Percentiles rank a stretch among this genome's conserved stretches.
phyloP scores from a whole-genome alignment of 768 basidiomycete species.

The Suillus luteus region DNA sequence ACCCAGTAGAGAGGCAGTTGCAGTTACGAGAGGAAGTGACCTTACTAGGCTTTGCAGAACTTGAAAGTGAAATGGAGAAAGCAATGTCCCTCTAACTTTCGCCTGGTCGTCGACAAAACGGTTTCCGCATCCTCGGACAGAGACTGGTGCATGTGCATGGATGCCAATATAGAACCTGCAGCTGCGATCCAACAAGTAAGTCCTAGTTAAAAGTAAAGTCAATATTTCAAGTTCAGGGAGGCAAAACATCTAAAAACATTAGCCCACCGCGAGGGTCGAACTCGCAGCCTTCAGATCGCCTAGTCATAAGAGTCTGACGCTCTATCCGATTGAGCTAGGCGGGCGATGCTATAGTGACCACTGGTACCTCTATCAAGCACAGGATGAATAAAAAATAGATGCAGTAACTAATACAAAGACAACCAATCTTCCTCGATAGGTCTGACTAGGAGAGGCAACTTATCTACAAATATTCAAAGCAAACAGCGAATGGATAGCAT shows the following conservation, averaged over 20 bases:
- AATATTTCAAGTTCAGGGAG: neutral
- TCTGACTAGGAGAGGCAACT: neutral
- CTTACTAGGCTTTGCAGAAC: constrained; percentile 29
- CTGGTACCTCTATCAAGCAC: neutral
- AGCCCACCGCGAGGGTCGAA: constrained; percentile 68
- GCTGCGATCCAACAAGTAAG: neutral
- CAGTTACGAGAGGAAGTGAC: constrained; percentile 29
- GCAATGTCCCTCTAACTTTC: constrained; percentile 6
- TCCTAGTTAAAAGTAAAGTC: neutral
- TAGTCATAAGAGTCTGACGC: constrained; percentile 61
- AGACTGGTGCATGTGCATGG: neutral
- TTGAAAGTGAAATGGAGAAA: constrained; percentile 26
- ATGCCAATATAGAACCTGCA: neutral
- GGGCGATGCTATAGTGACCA: constrained; percentile 34
- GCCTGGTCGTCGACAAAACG: neutral
- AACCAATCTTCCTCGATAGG: no score
- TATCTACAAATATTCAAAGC: constrained; percentile 6
- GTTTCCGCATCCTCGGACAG: neutral
- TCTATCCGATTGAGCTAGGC: constrained; percentile 72
- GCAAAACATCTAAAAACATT: constrained; percentile 26
- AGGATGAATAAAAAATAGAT: neutral
- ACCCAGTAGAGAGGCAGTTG: constrained; percentile 19
- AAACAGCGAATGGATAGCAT: constrained; percentile 1
- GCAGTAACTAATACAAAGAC: no score
- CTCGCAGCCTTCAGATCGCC: constrained; percentile 62